Base-by-base conservation (phyloP, 495 filamentous ascomycete genomes). In the Hyaloscypha variabilis region DNA sequence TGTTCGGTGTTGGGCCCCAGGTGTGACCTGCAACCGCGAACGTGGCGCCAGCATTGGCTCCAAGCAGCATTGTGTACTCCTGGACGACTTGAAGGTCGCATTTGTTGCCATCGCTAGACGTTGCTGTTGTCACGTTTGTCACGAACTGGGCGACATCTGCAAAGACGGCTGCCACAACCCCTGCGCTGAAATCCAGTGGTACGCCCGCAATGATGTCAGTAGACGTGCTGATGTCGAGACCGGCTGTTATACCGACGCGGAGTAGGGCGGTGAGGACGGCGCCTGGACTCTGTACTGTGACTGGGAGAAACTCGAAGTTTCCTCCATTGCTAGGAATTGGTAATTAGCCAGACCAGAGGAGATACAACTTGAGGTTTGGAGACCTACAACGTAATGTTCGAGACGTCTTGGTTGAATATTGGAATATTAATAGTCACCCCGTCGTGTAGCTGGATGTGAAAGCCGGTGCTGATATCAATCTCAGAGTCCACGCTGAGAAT, bases 241-340 rank as follows among this genome's bases (percentile, higher is more conserved):
- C 83, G 24, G 77, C 77, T 50, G 79, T 74, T 17, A 80, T 63
- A 28, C 78, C 77, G 29, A 85, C 63, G 19, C 77, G 79, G 1
- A 87, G 72, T 13, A 80, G 59, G 0, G 79, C 85, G 5, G 73
- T 77, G 19, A 83, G 72, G 6, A 80, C 67, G 11, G 76, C 76
- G 4, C 74, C 75, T 21, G 75, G 73, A 30, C 72, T 76, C 62
- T 74, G 66, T 17, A 85, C 72, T 2, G 74, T 80, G 14, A 86
- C 79, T 5, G 85, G 84, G 17, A 87, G 78, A 61, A 87, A 85
- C 65, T 86, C 82, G 68, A 82, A 85, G n/a, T 77, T 64, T 29
- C 76, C 85, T 39, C 83, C 82, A 56, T 80, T 79, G 25, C 65
- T 67, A 29, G n/a, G 60, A 8, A 50, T 21, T 3, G 21, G 26